Base-by-base conservation (phyloP, 1,139 yeast species). In the Nadsonia commutata region DNA sequence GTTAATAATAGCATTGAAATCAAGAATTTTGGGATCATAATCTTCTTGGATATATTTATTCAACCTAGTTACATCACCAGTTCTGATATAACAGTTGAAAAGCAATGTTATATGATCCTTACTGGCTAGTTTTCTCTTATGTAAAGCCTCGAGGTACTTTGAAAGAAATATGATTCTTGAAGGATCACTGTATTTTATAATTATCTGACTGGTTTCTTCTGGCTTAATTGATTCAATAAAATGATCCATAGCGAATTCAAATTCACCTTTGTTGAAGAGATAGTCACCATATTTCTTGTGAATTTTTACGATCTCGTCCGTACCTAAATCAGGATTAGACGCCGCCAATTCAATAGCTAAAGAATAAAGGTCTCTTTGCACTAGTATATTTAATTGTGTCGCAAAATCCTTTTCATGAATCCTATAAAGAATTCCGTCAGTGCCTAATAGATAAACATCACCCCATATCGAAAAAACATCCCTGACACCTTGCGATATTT, bases 111-210 rank as follows among this genome's bases (percentile, higher is more conserved):
- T 72, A 58, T 90, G 96, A 56, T 86, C 94, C 40, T 74, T 71
- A 36, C 74, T 73, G 0, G 95, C 79, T 13, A 72, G 53, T 0
- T 67, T 59, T 52, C 64, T 62, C 9, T 68, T 68, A 44, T 82
- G 70, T 48, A 88, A 65, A 16, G 68, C 69, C 55, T 76, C 77
- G 37, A 90, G 64, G 53, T 82, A 88, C 42, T 65, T 67, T 0
- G 90, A 73, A 50, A 90, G 62, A 47, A 76, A 73, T 11, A 68
- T 65, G 3, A 84, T 79, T 50, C 82, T 82, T 16, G 84, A 80
- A n/a, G 86, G 78, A 48, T 86, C 94, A 50, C 83, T 84, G 59
- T 80, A 86, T 53, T 80, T 80, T 22, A 86, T 74, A 31, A 90
- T 83, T 4, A 86, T 75, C 49, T 78, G 81, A 62, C 88, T 81